Evolutionary conservation across 2,329 filamentous ascomycete genomes (phyloP).

Genomic region (Herpotrichia juniperi): DNA sequence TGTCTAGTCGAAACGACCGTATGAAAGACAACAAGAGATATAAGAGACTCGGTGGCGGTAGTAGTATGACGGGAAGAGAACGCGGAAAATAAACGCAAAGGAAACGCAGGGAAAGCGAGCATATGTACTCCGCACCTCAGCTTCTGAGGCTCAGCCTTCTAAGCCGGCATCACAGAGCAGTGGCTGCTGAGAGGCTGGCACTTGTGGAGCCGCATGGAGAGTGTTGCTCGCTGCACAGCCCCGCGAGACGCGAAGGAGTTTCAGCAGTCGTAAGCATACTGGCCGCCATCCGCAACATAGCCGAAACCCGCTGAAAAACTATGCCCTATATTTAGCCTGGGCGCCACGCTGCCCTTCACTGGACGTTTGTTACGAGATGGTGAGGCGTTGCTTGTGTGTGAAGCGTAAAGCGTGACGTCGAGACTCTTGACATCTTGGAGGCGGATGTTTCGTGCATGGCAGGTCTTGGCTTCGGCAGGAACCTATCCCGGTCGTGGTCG

Average conservation of each 20-base stretch:
- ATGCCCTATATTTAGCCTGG: slow-evolving; percentile 17
- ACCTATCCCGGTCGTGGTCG: slow-evolving; percentile 8
- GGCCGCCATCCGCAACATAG: slow-evolving; percentile 25
- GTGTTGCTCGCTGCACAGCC: slow-evolving; percentile 21
- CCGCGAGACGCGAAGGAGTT: slow-evolving; percentile 31
- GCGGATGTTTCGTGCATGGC: slow-evolving; percentile 7
- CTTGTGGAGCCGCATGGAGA: slow-evolving; percentile 17
- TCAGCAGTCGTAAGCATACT: slow-evolving; percentile 42
- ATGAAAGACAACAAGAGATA: not conserved
- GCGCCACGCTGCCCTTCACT: not conserved
- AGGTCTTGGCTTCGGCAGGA: slow-evolving; percentile 15
- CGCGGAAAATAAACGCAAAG: slow-evolving; percentile 1
- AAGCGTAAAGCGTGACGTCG: not conserved
- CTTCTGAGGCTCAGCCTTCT: slow-evolving; percentile 6
- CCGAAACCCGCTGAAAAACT: slow-evolving; percentile 28
- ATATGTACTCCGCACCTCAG: slow-evolving; percentile 4
- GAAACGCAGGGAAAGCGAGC: not conserved
- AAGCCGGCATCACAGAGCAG: not conserved
- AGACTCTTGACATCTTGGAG: not conserved
- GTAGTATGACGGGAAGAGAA: not conserved
- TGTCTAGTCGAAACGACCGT: not conserved
- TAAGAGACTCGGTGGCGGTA: not conserved
- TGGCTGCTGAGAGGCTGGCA: not conserved
- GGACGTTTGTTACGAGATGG: not conserved
- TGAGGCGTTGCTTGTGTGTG: slow-evolving; percentile 2